Evolutionary conservation across 1,284 basidiomycete species (phyloP).

Genomic region (Earliella scabrosa): DNA sequence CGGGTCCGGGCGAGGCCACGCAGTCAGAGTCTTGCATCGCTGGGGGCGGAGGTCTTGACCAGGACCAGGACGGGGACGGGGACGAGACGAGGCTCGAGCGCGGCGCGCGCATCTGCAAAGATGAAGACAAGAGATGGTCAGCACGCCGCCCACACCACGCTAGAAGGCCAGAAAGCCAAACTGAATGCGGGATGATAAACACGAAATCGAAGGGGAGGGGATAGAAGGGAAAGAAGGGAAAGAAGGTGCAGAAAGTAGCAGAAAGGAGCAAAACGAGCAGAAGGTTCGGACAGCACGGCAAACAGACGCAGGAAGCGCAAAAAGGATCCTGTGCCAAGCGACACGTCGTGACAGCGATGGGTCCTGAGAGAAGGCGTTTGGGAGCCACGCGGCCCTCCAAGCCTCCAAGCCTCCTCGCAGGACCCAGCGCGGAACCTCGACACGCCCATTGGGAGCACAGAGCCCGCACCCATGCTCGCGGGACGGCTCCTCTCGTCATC

Average conservation of each 20-base stretch:
- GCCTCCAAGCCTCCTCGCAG: background rate
- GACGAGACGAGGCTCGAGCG: too few species aligned
- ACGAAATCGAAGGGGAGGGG: background rate
- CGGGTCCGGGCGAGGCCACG: too few species aligned
- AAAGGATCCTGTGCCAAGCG: too few species aligned
- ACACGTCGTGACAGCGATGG: too few species aligned
- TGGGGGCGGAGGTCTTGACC: too few species aligned
- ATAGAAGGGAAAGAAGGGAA: background rate
- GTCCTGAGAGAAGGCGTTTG: slow-evolving; percentile 1
- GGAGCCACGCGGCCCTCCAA: background rate
- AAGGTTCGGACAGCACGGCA: background rate
- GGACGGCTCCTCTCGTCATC: too few species aligned
- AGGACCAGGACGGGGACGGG: too few species aligned
- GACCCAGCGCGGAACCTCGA: too few species aligned
- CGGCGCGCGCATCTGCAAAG: background rate
- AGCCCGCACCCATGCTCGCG: too few species aligned
- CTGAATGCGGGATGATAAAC: background rate
- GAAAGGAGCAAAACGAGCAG: background rate
- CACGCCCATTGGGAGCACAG: background rate
- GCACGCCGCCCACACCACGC: background rate
- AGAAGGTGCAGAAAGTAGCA: background rate
- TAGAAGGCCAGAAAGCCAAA: background rate
- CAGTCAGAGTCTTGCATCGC: too few species aligned
- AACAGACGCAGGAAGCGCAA: background rate
- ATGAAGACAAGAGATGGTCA: background rate